A percentile compares a stretch with the other conserved stretches of the same genome.
phyloP scores from a whole-genome alignment of 352 stramenopile species.

The Blastocystis sp. region DNA sequence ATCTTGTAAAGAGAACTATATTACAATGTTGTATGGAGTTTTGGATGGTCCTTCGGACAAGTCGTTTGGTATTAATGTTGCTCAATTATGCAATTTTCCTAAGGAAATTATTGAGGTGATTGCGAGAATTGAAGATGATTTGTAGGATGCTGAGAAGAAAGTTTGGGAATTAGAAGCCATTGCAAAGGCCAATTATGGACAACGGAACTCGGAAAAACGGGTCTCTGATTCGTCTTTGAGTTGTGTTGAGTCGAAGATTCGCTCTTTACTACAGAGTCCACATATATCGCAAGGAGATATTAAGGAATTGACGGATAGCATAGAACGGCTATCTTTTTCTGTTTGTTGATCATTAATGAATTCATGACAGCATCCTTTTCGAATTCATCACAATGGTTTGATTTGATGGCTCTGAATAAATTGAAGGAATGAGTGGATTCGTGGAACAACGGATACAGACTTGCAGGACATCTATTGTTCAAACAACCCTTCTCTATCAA shows the following conservation, averaged over 20 bases:
- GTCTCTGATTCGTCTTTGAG: not conserved
- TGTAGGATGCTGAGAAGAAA: constrained; percentile 47
- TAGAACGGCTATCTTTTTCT: not conserved
- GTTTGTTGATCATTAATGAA: not conserved
- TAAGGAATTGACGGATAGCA: not conserved
- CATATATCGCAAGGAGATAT: not conserved
- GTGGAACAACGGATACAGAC: not conserved
- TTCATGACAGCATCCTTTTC: constrained; percentile 47
- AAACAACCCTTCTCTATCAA: constrained; percentile 2
- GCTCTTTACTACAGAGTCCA: too few relatives aligned
- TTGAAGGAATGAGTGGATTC: constrained; percentile 48
- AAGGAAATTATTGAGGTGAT: constrained; percentile 79
- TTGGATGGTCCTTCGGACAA: constrained; percentile 86
- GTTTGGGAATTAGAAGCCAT: constrained; percentile 53
- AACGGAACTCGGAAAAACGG: not conserved
- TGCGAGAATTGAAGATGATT: not conserved
- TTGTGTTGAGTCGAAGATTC: too few relatives aligned
- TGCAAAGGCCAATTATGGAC: constrained; percentile 31
- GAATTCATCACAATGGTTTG: constrained; percentile 33
- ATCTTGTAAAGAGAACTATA: constrained; percentile 68
- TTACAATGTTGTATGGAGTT: constrained; percentile 84
- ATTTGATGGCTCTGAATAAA: not conserved
- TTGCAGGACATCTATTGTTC: not conserved
- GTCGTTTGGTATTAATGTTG: constrained; percentile 96
- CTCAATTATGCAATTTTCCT: constrained; percentile 90